Evolutionary conservation across 148 eudicot genomes (phyloP).

Genomic region (Silene conica): DNA sequence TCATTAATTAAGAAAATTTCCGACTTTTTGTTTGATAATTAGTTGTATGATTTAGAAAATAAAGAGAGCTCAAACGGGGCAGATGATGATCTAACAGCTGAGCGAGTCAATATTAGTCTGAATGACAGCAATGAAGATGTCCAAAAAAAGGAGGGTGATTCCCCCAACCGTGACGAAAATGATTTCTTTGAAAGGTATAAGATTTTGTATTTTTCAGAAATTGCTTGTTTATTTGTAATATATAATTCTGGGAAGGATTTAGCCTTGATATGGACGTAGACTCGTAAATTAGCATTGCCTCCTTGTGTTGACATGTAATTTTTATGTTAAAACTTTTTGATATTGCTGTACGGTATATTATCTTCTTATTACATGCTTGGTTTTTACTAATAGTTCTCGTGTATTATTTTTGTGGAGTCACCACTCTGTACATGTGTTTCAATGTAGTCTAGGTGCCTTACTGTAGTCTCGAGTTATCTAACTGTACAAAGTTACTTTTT

Average conservation of each 20-base stretch:
- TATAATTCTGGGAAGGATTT: background rate
- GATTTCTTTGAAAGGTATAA: conserved; percentile 61
- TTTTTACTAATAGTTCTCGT: background rate
- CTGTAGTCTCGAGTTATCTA: conserved; percentile 17
- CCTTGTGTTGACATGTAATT: background rate
- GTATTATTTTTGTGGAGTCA: background rate
- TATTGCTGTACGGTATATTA: background rate
- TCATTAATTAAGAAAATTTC: background rate
- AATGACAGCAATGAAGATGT: conserved; percentile 29
- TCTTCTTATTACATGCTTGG: background rate
- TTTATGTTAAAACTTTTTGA: background rate
- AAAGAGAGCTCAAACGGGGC: conserved; percentile 27
- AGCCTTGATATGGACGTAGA: background rate
- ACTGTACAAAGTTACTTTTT: conserved; percentile 23
- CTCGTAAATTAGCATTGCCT: background rate
- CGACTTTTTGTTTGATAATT: background rate
- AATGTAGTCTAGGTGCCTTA: background rate
- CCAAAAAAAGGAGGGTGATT: conserved; percentile 25
- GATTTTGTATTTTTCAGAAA: background rate
- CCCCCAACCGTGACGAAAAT: conserved; percentile 29
- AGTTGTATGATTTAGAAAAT: conserved; percentile 27
- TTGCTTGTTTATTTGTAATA: background rate
- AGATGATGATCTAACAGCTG: conserved; percentile 28
- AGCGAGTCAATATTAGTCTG: conserved; percentile 31
- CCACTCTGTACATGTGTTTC: background rate